phyloP scores from a whole-genome alignment of 108 stramenopile genomes.

The Nannochloropsis gaditana region DNA sequence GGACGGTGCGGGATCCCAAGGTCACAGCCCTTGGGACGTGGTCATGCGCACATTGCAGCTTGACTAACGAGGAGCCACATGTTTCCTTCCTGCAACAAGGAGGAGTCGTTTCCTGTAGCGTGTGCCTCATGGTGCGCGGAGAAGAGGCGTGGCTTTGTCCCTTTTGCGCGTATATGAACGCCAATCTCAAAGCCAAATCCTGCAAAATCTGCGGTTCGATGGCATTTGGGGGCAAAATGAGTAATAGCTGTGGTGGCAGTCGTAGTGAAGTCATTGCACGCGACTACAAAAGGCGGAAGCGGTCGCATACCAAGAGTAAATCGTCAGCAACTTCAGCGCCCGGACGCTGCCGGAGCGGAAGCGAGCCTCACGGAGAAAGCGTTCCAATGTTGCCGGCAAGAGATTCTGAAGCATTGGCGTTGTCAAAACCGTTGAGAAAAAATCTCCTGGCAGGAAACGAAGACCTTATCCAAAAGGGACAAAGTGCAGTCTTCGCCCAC shows the following conservation, averaged over 20 bases:
- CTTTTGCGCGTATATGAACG: conserved; percentile 5
- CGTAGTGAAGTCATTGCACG: not conserved
- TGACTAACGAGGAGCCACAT: not conserved
- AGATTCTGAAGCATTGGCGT: too few species aligned
- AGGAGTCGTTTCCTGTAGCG: conserved; percentile 1
- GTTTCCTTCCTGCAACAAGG: not conserved
- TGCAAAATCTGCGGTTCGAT: not conserved
- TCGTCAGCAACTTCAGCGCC: not conserved
- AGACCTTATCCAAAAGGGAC: not conserved
- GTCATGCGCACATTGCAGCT: conserved; percentile 1
- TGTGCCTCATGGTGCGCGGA: not conserved
- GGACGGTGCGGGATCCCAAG: too few species aligned
- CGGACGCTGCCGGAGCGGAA: not conserved
- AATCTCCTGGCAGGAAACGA: not conserved
- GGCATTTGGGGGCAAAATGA: not conserved
- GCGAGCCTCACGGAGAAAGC: not conserved
- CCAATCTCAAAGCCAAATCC: not conserved
- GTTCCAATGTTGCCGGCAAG: too few species aligned
- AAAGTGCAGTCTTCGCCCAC: not conserved
- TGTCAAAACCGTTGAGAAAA: too few species aligned
- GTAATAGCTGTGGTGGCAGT: not conserved
- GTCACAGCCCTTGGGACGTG: not conserved
- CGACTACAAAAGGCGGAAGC: conserved; percentile 17
- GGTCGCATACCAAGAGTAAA: not conserved
- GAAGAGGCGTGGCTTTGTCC: conserved; percentile 13